Evolutionary conservation across 2,329 filamentous ascomycete species (phyloP).

Genomic region (Apiospora kogelbergensis): DNA sequence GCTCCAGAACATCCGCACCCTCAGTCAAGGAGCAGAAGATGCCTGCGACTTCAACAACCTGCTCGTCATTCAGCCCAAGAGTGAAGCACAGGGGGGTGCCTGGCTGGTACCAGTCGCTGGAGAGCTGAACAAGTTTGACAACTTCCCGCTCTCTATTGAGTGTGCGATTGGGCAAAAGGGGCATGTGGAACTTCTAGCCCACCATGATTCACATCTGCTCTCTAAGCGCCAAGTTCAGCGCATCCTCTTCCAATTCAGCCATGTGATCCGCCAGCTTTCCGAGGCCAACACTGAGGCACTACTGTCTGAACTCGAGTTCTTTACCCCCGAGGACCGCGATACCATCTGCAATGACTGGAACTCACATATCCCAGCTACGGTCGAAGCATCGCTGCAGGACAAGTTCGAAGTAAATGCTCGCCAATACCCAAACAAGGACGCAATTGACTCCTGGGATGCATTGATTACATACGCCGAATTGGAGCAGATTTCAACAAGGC

Average conservation of each 20-base stretch:
- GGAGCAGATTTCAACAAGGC: constrained; percentile 20
- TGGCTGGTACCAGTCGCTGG: not conserved
- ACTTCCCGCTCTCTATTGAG: constrained; percentile 11
- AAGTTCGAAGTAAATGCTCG: not conserved
- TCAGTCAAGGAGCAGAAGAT: not conserved
- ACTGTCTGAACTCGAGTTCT: constrained; percentile 13
- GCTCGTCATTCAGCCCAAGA: constrained; percentile 35
- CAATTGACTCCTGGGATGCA: constrained; percentile 26
- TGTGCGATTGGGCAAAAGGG: not conserved
- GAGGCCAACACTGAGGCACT: not conserved
- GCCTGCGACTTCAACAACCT: constrained; percentile 30
- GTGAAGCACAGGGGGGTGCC: not conserved
- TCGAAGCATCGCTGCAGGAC: constrained; percentile 7
- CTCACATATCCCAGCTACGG: not conserved
- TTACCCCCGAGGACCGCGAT: constrained; percentile 12
- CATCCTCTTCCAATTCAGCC: constrained; percentile 13
- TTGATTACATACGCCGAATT: constrained; percentile 29
- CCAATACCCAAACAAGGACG: not conserved
- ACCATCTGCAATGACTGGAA: constrained; percentile 13
- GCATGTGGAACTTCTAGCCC: not conserved
- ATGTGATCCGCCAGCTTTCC: constrained; percentile 17
- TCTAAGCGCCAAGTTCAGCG: constrained; percentile 11
- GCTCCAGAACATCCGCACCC: constrained; percentile 10
- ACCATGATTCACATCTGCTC: not conserved
- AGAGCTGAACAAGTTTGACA: constrained; percentile 8